Percentiles rank a stretch among this genome's conserved stretches.
These are phyloP conservation scores for Zymoseptoria passerinii DNA, from an alignment of 2,329 filamentous ascomycete species.

Conservation along the genomic window DNA sequence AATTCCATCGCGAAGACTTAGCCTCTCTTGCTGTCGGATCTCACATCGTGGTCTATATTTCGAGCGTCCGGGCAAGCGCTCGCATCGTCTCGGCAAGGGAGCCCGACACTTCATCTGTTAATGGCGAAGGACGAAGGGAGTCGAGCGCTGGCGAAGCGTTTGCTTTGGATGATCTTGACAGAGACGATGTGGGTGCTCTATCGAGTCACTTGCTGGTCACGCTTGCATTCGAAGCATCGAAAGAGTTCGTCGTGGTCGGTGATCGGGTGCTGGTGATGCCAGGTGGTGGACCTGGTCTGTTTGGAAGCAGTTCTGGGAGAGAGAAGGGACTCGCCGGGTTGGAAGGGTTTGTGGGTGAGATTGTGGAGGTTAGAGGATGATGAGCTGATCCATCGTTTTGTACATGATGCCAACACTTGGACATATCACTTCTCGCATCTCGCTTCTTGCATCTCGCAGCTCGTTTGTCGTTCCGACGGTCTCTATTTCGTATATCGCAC, in stretches of 20 bases:
- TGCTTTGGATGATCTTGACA: conserved; percentile 20
- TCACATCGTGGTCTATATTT: conserved; percentile 74
- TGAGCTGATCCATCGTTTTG: conserved; percentile 19
- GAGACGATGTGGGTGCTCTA: conserved; percentile 19
- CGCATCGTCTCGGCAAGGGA: conserved; percentile 50
- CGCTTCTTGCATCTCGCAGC: too few species aligned
- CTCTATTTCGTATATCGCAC: not conserved
- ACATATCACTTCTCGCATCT: not conserved
- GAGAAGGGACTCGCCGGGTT: conserved; percentile 49
- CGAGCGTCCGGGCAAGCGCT: conserved; percentile 75
- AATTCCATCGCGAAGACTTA: conserved; percentile 58
- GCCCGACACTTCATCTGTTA: conserved; percentile 20
- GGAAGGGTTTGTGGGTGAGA: conserved; percentile 63
- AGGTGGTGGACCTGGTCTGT: conserved; percentile 54
- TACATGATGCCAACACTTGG: not conserved
- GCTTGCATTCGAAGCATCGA: conserved; percentile 59
- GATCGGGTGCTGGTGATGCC: conserved; percentile 64
- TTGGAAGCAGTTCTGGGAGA: conserved; percentile 46
- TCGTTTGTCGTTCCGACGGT: not conserved
- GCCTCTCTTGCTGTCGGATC: conserved; percentile 57
- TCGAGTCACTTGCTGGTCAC: conserved; percentile 43
- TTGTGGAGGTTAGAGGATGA: conserved; percentile 35
- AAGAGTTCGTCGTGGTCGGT: conserved; percentile 66
- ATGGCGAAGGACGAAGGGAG: not conserved
- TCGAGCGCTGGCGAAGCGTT: conserved; percentile 32